Conservation (phyloP, 495 filamentous ascomycete species). For the Aspergillus coremiiformis region DNA sequence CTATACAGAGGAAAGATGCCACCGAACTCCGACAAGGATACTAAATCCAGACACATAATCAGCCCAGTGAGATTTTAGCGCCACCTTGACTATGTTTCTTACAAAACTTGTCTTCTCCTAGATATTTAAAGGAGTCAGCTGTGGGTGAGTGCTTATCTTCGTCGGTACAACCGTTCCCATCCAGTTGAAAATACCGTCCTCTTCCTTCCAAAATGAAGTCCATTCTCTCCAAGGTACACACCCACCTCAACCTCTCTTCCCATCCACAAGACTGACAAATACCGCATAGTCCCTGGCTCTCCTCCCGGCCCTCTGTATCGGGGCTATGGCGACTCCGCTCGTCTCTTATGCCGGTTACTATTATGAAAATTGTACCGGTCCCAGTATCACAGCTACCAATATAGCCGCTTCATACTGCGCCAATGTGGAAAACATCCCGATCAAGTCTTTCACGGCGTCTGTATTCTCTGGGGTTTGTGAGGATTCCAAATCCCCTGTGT, state of each 20-base stretch:
- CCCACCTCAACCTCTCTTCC: neutral
- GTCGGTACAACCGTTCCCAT: too few species aligned
- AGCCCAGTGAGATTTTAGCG: too few species aligned
- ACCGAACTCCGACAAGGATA: too few species aligned
- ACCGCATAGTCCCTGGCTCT: neutral
- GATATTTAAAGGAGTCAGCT: too few species aligned
- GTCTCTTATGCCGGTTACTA: slow-evolving; percentile 15
- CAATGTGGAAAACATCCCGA: slow-evolving; percentile 18
- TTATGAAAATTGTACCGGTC: slow-evolving; percentile 5
- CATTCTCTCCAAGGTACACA: neutral
- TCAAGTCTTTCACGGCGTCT: slow-evolving; percentile 18
- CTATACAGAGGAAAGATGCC: too few species aligned
- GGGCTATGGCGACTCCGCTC: slow-evolving; percentile 8
- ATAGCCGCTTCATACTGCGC: slow-evolving; percentile 12
- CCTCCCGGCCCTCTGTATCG: slow-evolving; percentile 5
- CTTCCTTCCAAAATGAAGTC: neutral
- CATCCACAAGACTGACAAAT: neutral
- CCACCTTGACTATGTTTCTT: too few species aligned
- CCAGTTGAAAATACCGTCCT: too few species aligned
- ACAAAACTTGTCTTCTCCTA: too few species aligned
- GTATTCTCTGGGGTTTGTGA: slow-evolving; percentile 13
- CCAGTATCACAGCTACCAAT: slow-evolving; percentile 9
- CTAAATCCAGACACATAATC: too few species aligned
- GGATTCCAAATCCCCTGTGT: slow-evolving; percentile 13
- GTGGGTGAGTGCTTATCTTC: too few species aligned